A percentile compares a stretch with the other conserved stretches of the same genome.
These are phyloP conservation scores for Obba rivulosa DNA, from an alignment of 768 basidiomycete genomes.

Conservation along the genomic window DNA sequence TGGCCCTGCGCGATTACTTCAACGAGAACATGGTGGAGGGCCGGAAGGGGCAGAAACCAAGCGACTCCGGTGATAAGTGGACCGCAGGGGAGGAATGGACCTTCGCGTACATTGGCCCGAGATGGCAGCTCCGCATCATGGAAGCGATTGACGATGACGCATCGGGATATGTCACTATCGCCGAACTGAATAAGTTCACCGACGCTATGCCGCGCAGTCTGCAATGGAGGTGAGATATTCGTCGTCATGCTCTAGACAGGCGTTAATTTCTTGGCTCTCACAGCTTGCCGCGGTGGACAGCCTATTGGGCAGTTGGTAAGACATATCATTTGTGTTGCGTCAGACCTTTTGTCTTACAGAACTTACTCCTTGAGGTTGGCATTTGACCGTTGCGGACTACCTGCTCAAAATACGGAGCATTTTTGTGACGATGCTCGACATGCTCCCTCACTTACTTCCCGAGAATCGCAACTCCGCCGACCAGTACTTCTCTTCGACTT, in stretches of 20 bases:
- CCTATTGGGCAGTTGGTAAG: slow-evolving; percentile 26
- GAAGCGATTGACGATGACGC: slow-evolving; percentile 31
- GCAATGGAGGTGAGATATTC: slow-evolving; percentile 21
- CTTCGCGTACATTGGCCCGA: slow-evolving; percentile 17
- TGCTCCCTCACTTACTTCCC: too few relatives aligned
- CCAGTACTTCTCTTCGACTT: slow-evolving; percentile 19
- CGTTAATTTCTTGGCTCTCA: neutral
- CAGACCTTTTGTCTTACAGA: too few relatives aligned
- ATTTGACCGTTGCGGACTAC: slow-evolving; percentile 8
- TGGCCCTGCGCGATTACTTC: slow-evolving; percentile 28
- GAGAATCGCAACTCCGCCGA: slow-evolving; percentile 21
- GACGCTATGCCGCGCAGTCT: slow-evolving; percentile 16
- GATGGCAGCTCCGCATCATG: slow-evolving; percentile 18
- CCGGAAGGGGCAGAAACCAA: slow-evolving; percentile 1
- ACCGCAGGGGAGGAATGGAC: slow-evolving; percentile 24
- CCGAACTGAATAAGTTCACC: slow-evolving; percentile 29
- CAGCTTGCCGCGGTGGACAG: slow-evolving; percentile 27
- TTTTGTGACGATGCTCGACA: slow-evolving; percentile 8
- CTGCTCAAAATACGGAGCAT: slow-evolving; percentile 7
- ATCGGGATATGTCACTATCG: slow-evolving; percentile 28
- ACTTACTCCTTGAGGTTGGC: too few relatives aligned
- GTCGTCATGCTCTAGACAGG: neutral
- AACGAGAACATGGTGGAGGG: slow-evolving; percentile 14
- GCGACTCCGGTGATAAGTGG: neutral
- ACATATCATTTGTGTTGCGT: too few relatives aligned